Evolutionary conservation across 257 asterid species (phyloP).

Genomic region (Przewalskia tangutica): DNA sequence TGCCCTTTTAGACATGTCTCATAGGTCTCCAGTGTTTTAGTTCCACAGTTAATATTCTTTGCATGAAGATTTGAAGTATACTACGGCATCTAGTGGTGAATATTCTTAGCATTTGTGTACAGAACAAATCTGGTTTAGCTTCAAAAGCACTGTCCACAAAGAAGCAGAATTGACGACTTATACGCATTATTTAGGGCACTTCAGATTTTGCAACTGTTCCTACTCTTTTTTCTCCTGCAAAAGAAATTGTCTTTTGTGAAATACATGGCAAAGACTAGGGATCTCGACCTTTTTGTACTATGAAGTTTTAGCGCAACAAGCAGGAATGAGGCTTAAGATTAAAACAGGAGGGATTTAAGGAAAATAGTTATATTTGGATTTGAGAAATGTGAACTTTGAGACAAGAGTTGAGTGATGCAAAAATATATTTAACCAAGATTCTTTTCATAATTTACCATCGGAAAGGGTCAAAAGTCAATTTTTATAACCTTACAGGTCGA

Average conservation of each 20-base stretch:
- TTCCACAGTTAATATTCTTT: neutral
- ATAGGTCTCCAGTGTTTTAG: neutral
- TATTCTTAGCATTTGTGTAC: neutral
- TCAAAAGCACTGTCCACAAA: neutral
- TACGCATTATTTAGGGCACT: neutral
- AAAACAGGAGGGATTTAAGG: neutral
- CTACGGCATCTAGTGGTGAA: neutral
- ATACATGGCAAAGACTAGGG: neutral
- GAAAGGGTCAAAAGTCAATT: neutral
- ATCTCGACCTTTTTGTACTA: neutral
- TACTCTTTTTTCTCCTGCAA: neutral
- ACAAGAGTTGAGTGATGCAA: neutral
- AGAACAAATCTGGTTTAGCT: neutral
- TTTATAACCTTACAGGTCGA: neutral
- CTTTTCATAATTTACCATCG: neutral
- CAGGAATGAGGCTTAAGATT: neutral
- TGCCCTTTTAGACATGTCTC: neutral
- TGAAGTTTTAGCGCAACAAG: neutral
- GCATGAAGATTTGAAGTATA: neutral
- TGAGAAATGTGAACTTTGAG: neutral
- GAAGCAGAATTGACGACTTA: neutral
- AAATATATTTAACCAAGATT: neutral
- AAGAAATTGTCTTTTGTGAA: neutral
- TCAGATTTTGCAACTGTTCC: neutral
- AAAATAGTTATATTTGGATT: neutral